These are phyloP conservation scores for Scutellaria baicalensis DNA, from an alignment of 257 asterid species.

Conservation along the genomic window DNA sequence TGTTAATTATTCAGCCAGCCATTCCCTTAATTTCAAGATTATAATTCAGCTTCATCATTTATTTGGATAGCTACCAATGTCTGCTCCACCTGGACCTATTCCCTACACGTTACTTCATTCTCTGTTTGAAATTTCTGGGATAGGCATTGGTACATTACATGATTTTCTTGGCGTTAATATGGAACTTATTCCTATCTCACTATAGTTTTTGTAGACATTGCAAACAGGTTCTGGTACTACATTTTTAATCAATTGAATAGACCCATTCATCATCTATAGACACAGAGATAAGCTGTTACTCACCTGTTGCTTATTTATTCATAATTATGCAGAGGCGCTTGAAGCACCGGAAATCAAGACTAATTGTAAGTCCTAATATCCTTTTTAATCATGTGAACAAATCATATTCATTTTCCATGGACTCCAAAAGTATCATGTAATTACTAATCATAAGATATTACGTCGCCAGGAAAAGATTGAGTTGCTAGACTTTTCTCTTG, in stretches of 20 bases:
- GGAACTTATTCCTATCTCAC: not conserved
- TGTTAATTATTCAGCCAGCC: not conserved
- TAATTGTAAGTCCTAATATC: slow-evolving; percentile 61
- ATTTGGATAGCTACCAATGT: too few species aligned
- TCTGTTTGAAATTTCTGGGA: not conserved
- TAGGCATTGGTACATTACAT: not conserved
- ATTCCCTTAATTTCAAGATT: not conserved
- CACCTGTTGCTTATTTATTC: slow-evolving; percentile 10
- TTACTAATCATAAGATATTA: not conserved
- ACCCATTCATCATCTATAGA: not conserved
- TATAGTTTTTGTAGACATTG: not conserved
- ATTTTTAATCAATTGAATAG: not conserved
- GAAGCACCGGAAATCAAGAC: slow-evolving; percentile 74
- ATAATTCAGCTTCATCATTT: too few species aligned
- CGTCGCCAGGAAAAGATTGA: slow-evolving; percentile 78
- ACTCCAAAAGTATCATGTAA: slow-evolving; percentile 1
- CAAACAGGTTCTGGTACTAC: not conserved
- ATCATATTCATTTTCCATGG: not conserved
- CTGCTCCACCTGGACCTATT: not conserved
- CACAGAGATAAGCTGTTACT: not conserved
- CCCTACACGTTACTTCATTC: not conserved
- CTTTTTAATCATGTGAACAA: slow-evolving; percentile 7
- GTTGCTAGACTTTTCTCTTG: slow-evolving; percentile 79
- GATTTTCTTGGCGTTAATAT: not conserved
- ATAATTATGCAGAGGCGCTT: slow-evolving; percentile 68